Evolutionary conservation across 257 asterid genomes (phyloP), one percentile per base, ranked within the genome.

Genomic region (Solanum neorickii): DNA sequence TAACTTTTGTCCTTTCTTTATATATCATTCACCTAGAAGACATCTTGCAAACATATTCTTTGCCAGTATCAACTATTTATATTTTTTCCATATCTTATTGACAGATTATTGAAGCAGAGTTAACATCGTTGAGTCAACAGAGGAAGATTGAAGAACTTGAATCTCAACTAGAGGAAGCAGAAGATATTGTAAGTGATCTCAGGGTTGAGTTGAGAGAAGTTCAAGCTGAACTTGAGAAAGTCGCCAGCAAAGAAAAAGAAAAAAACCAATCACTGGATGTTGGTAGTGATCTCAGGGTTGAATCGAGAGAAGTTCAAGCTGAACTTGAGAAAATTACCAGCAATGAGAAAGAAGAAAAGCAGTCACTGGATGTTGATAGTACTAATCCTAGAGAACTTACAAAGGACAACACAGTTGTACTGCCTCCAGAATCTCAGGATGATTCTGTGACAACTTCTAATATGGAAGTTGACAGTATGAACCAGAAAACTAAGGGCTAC

Each of bases 161-260:
- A 90, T 97, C 98, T 66, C 99, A 95, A 87, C 99, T 96, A 86
- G 93, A 93, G 83, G 99, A 95, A 91, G 98, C 98, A n/a, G 98
- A 95, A 88, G 98, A 95, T 83, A 96, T 96, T 70, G 98, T 95
- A 75, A 93, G 90, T 87, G 98, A 93, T 89, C 98, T 96, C 87
- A 92, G 98, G 90, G 93, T 91, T 15, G 98, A 96, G 89, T 82
- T 95, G 88, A 90, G 93, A 86, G 93, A 92, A 73, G 93, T 88
- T 88, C 93, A 92, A 27, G 90, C 89, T 87, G 93, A 94, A 82
- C 90, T 95, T 84, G 97, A 92, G 87, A 91, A 90, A 86, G 23
- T 60, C 15, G n/a, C 29, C 78, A 39, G 25, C 68, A 3, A 37
- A 70, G 41, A 84, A 23, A 80, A 20, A 49, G 78, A 62, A 49